Evolutionary conservation across 148 eudicot species (phyloP).

Genomic region (Vaccinium myrtillus): DNA sequence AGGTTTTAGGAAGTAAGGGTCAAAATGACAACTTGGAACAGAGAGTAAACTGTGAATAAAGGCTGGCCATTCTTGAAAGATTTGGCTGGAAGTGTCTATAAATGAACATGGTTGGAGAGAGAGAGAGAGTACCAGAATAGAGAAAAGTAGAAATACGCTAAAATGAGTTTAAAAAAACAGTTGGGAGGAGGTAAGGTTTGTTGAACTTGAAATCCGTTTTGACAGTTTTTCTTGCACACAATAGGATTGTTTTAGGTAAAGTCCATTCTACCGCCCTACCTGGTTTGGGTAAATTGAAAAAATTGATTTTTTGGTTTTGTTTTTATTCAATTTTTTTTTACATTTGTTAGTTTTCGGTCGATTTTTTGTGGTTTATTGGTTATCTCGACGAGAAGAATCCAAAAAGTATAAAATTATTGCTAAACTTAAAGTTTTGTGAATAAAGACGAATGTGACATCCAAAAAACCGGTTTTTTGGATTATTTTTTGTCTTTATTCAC

Average conservation of each 20-base stretch:
- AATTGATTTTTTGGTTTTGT: too few relatives aligned
- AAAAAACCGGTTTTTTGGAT: too few relatives aligned
- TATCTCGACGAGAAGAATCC: too few relatives aligned
- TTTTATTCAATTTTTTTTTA: too few relatives aligned
- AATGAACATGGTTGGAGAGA: background rate
- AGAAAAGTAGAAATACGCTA: background rate
- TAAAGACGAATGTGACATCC: too few relatives aligned
- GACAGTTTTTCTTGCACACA: background rate
- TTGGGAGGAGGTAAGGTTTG: slow-evolving; percentile 12
- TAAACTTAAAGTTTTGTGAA: too few relatives aligned
- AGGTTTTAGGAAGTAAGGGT: background rate
- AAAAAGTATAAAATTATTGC: too few relatives aligned
- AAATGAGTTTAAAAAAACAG: slow-evolving; percentile 8
- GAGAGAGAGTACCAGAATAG: background rate
- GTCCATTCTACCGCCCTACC: too few relatives aligned
- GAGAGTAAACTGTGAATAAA: background rate
- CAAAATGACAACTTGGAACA: background rate
- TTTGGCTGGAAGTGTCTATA: background rate
- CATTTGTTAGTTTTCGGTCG: too few relatives aligned
- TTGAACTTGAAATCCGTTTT: background rate
- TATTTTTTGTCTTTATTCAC: too few relatives aligned
- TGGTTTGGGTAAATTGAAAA: too few relatives aligned
- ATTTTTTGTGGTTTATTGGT: too few relatives aligned
- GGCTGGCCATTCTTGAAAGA: background rate
- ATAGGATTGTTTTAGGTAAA: background rate